Percentiles rank a stretch among this genome's conserved stretches.
Conservation (phyloP, 805 yeast genomes). For the Candida chilensis region DNA sequence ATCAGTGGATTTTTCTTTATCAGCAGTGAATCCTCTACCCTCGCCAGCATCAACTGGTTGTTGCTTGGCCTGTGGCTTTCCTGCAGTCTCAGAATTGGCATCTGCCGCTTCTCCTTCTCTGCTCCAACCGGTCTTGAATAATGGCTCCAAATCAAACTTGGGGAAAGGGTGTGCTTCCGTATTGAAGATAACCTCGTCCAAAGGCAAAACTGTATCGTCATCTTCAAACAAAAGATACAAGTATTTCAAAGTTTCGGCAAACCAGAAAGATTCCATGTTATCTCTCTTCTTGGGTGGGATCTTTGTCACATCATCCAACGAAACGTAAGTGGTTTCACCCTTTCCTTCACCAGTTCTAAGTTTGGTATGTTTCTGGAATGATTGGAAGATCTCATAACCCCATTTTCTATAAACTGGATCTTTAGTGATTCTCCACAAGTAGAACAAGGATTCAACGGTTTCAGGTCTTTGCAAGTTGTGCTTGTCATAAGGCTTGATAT, state of each 20-base stretch:
- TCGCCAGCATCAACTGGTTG: not conserved
- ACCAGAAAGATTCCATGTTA: conserved; percentile 89
- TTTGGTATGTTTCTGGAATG: conserved; percentile 52
- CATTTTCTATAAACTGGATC: conserved; percentile 77
- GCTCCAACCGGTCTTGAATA: conserved; percentile 56
- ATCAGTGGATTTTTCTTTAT: not conserved
- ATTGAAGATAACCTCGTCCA: conserved; percentile 68
- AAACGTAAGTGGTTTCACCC: conserved; percentile 45
- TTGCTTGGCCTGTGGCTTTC: not conserved
- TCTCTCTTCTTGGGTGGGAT: conserved; percentile 47
- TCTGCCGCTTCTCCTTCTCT: conserved; percentile 12
- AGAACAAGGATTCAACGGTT: conserved; percentile 82
- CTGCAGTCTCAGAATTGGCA: not conserved
- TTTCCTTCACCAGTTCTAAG: conserved; percentile 33
- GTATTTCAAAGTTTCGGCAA: conserved; percentile 87
- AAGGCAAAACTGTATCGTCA: conserved; percentile 50
- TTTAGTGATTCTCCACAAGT: conserved; percentile 70
- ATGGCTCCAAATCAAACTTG: conserved; percentile 40
- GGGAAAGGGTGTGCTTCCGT: conserved; percentile 95
- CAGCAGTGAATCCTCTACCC: conserved; percentile 1
- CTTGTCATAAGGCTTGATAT: conserved; percentile 59
- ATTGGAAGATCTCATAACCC: conserved; percentile 82
- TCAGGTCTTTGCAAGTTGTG: conserved; percentile 92
- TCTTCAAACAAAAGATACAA: conserved; percentile 63
- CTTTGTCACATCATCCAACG: conserved; percentile 56